Percentiles rank a stretch among this genome's conserved stretches.
Evolutionary conservation across 192 early-diverging fungal species (phyloP).

Genomic region (Linnemannia hyalina): DNA sequence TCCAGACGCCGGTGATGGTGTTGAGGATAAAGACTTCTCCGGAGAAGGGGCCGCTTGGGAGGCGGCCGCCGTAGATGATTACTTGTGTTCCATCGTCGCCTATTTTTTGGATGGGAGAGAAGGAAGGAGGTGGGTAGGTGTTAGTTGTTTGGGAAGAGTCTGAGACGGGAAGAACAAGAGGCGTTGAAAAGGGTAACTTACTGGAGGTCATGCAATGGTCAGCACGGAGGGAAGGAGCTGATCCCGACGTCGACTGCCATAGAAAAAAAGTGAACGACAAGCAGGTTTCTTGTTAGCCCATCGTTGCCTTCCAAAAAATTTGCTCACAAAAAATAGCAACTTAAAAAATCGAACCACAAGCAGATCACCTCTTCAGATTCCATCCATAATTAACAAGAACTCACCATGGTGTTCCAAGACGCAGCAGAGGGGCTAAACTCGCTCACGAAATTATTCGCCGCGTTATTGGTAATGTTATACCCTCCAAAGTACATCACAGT

Average conservation of each 20-base stretch:
- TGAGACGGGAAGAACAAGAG: neutral
- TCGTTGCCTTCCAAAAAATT: too few species aligned
- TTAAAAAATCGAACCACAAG: neutral
- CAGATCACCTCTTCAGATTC: neutral
- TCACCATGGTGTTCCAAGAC: slow-evolving; percentile 26
- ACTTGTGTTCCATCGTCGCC: slow-evolving; percentile 34
- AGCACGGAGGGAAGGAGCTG: slow-evolving; percentile 23
- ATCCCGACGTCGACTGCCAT: slow-evolving; percentile 22
- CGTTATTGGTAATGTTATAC: slow-evolving; percentile 3
- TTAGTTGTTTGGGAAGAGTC: neutral
- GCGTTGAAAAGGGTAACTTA: slow-evolving; percentile 6
- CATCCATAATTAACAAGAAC: neutral
- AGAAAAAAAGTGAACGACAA: neutral
- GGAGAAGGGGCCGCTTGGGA: neutral
- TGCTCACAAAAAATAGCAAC: neutral
- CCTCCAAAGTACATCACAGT: slow-evolving; percentile 47
- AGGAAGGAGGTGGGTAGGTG: neutral
- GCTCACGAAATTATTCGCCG: slow-evolving; percentile 7
- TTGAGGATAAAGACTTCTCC: slow-evolving; percentile 36
- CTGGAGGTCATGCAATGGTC: slow-evolving; percentile 52
- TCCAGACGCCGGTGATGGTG: slow-evolving; percentile 17
- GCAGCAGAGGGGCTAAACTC: slow-evolving; percentile 20
- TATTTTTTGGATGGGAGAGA: neutral
- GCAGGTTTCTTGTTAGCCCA: neutral
- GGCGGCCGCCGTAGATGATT: slow-evolving; percentile 37